phyloP scores from a whole-genome alignment of 1,139 yeast species.

The Candida glucosophila region DNA sequence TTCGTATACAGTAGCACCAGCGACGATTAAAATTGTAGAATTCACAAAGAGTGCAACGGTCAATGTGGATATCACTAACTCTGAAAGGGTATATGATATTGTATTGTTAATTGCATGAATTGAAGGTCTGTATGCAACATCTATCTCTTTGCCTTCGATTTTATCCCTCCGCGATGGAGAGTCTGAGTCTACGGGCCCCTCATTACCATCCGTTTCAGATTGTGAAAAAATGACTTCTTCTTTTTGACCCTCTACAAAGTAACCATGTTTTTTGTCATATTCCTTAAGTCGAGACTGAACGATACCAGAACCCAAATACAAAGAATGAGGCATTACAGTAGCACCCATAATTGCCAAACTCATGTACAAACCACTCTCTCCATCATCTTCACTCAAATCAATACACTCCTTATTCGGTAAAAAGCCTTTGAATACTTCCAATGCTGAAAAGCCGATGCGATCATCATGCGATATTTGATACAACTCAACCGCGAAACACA shows the following conservation, averaged over 20 bases:
- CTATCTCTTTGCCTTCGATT: constrained; percentile 13
- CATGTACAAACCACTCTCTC: constrained; percentile 65
- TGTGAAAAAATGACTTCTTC: constrained; percentile 8
- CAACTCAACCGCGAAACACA: constrained; percentile 78
- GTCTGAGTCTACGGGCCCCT: neutral
- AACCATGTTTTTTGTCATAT: constrained; percentile 63
- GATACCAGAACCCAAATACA: constrained; percentile 85
- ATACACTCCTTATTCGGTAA: constrained; percentile 69
- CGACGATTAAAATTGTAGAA: constrained; percentile 66
- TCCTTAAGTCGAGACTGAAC: constrained; percentile 86
- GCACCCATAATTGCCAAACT: constrained; percentile 93
- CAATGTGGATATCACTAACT: constrained; percentile 56
- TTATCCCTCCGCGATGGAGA: constrained; percentile 4
- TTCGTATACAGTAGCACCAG: constrained; percentile 59
- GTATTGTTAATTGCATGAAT: constrained; percentile 59
- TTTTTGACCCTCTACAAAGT: constrained; percentile 15
- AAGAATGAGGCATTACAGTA: constrained; percentile 95
- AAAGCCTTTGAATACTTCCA: constrained; percentile 60
- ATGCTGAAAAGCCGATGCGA: constrained; percentile 40
- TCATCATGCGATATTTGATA: constrained; percentile 52
- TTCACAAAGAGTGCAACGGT: constrained; percentile 76
- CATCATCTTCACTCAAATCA: constrained; percentile 48
- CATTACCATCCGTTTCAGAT: constrained; percentile 4
- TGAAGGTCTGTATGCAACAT: constrained; percentile 51
- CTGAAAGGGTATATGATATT: constrained; percentile 58